These are phyloP conservation scores for Kluyveromyces marxianus DNA, from an alignment of 1,139 yeast genomes.

Conservation along the genomic window DNA sequence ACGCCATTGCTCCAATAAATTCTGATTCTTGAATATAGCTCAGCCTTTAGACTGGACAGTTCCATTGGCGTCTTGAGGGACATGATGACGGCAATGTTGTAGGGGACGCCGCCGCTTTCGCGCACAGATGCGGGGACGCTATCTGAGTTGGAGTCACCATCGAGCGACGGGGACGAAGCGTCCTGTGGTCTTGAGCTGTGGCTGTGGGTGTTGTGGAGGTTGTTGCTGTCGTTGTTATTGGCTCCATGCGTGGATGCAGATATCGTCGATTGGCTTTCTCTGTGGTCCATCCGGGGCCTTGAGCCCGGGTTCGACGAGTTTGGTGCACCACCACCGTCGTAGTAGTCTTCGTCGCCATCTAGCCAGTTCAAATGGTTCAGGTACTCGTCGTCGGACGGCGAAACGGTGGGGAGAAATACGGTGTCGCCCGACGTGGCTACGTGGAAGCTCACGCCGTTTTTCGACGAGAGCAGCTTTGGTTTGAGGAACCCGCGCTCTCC, in stretches of 20 bases:
- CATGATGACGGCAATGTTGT: constrained; percentile 25
- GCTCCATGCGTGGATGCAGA: neutral
- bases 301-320: neutral
- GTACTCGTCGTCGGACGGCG: constrained; percentile 28
- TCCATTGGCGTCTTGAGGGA: constrained; percentile 23
- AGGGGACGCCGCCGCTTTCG: constrained; percentile 44
- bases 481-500: constrained; percentile 24
- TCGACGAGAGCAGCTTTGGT: constrained; percentile 14
- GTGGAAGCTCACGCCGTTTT: constrained; percentile 16
- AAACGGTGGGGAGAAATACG: constrained; percentile 27
- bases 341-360: constrained; percentile 12
- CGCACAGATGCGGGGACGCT: neutral
- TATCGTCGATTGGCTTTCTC: constrained; percentile 1
- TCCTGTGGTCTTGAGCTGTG: too few relatives aligned
- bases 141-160: neutral
- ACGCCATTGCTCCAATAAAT: constrained; percentile 53
- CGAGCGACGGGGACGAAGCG: neutral
- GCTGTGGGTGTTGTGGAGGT: too few relatives aligned
- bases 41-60: constrained; percentile 24
- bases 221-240: too few relatives aligned
- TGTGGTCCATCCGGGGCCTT: neutral
- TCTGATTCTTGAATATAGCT: constrained; percentile 28
- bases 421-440: constrained; percentile 28
- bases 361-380: constrained; percentile 24
- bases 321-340: constrained; percentile 1